Percentiles rank a stretch among this genome's conserved stretches.
These are phyloP conservation scores for Apiotrichum mycotoxinovorans DNA, from an alignment of 1,284 basidiomycete genomes.

Conservation along the genomic window DNA sequence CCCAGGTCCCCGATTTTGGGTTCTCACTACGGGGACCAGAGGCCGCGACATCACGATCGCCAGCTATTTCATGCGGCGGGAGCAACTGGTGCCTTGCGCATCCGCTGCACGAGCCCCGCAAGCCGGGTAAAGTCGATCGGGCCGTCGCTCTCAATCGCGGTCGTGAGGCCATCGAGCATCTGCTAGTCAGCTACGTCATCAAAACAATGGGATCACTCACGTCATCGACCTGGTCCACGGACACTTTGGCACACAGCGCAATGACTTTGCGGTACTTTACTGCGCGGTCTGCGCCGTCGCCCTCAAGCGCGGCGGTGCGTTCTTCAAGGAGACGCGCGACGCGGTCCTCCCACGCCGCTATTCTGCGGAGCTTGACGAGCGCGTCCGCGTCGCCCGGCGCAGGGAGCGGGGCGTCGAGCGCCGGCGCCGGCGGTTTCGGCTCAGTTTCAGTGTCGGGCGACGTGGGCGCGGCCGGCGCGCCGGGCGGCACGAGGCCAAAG, in stretches of 20 bases:
- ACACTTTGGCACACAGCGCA: slow-evolving; percentile 79
- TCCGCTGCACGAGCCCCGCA: slow-evolving; percentile 69
- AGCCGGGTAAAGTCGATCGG: slow-evolving; percentile 81
- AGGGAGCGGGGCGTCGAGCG: slow-evolving; percentile 54
- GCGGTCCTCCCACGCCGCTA: slow-evolving; percentile 76
- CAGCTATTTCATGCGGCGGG: too few relatives aligned
- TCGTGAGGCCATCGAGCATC: slow-evolving; percentile 82
- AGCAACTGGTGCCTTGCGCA: slow-evolving; percentile 21
- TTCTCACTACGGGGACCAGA: too few relatives aligned
- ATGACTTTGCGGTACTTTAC: slow-evolving; percentile 88
- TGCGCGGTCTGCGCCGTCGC: slow-evolving; percentile 77
- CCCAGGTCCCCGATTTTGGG: too few relatives aligned
- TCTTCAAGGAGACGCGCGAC: slow-evolving; percentile 69
- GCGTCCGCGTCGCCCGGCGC: slow-evolving; percentile 51
- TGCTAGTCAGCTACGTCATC: slow-evolving; percentile 40
- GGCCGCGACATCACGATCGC: too few relatives aligned
- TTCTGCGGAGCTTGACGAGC: slow-evolving; percentile 66
- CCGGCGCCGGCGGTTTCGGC: neutral
- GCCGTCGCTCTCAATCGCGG: slow-evolving; percentile 84
- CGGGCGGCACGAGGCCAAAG: slow-evolving; percentile 30
- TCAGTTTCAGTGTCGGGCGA: neutral
- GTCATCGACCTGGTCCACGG: slow-evolving; percentile 81
- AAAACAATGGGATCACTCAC: slow-evolving; percentile 54
- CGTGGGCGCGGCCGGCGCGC: slow-evolving; percentile 52
- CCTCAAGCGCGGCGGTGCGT: slow-evolving; percentile 67